phyloP scores from a whole-genome alignment of 2,329 filamentous ascomycete genomes.

The Elsinoe necatrix region DNA sequence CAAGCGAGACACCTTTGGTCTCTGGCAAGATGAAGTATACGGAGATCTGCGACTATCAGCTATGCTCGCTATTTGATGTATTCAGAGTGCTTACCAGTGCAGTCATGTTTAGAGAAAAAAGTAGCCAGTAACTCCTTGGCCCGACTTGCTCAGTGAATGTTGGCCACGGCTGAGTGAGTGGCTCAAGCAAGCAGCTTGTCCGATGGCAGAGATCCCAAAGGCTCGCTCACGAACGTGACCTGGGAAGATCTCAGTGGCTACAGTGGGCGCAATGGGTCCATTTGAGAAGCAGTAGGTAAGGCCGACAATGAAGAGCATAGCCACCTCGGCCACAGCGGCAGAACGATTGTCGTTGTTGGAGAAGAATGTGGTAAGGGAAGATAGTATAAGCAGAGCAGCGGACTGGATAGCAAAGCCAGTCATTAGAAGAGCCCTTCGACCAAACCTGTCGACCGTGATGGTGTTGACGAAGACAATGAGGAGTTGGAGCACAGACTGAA shows the following conservation, averaged over 20 bases:
- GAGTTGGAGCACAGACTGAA: conserved; percentile 33
- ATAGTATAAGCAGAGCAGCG: conserved; percentile 31
- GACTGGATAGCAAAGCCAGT: conserved; percentile 33
- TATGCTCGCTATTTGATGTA: not conserved
- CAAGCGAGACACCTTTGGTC: conserved; percentile 50
- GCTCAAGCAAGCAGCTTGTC: conserved; percentile 34
- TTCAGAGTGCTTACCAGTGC: conserved; percentile 25
- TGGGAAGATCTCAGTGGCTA: conserved; percentile 36
- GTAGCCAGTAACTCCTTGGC: conserved; percentile 33
- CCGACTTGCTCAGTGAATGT: conserved; percentile 33
- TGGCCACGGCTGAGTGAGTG: conserved; percentile 36
- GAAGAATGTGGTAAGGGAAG: conserved; percentile 32
- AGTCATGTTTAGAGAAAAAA: conserved; percentile 33
- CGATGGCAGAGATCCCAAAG: conserved; percentile 30
- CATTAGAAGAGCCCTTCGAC: conserved; percentile 30
- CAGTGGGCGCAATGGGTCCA: conserved; percentile 32
- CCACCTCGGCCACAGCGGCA: conserved; percentile 34
- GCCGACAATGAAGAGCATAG: conserved; percentile 38
- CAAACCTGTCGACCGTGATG: conserved; percentile 33
- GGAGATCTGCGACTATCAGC: conserved; percentile 31
- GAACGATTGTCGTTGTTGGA: conserved; percentile 32
- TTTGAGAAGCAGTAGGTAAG: conserved; percentile 37
- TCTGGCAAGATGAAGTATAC: conserved; percentile 61
- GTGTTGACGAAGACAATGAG: conserved; percentile 35
- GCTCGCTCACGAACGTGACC: conserved; percentile 36